Percentiles rank a stretch among this genome's conserved stretches.
phyloP scores from a whole-genome alignment of 2,329 filamentous ascomycete genomes.

The Amauroascus verrucosus region DNA sequence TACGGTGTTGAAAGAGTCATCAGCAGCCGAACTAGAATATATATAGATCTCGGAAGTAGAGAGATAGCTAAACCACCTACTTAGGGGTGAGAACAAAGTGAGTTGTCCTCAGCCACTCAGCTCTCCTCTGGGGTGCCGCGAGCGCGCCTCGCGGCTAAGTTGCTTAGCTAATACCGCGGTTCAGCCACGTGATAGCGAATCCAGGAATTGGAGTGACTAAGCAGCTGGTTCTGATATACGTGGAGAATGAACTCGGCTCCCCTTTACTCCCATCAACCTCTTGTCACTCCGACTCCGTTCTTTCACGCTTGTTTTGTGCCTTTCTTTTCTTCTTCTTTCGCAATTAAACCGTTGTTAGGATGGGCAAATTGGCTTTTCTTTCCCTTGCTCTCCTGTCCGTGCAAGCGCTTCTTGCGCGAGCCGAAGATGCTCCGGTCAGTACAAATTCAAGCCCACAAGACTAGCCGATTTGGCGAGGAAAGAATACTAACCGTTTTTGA shows the following conservation, averaged over 20 bases:
- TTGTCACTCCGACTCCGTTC: conserved; percentile 8
- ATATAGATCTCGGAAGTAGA: neutral
- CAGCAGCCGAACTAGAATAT: neutral
- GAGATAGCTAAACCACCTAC: no score
- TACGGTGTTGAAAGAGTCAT: neutral
- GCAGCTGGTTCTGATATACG: conserved; percentile 10
- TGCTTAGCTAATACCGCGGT: neutral
- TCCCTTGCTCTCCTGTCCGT: conserved; percentile 62
- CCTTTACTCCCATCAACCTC: conserved; percentile 10
- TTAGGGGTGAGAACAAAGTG: no score
- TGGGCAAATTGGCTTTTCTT: conserved; percentile 65
- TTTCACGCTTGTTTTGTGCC: conserved; percentile 10
- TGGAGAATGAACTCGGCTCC: neutral
- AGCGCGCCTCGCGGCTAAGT: neutral
- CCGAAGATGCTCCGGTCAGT: conserved; percentile 49
- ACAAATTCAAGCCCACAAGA: conserved; percentile 15
- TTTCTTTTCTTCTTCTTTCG: conserved; percentile 3
- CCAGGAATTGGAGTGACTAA: no score
- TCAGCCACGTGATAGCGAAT: no score
- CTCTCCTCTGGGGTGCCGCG: no score
- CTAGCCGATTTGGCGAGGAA: neutral
- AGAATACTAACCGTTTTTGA: neutral
- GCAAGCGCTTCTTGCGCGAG: conserved; percentile 55
- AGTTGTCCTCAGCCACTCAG: no score
- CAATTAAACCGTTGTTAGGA: conserved; percentile 33